Conservation (phyloP, 2,329 filamentous ascomycete genomes). For the Penicillium sp. region DNA sequence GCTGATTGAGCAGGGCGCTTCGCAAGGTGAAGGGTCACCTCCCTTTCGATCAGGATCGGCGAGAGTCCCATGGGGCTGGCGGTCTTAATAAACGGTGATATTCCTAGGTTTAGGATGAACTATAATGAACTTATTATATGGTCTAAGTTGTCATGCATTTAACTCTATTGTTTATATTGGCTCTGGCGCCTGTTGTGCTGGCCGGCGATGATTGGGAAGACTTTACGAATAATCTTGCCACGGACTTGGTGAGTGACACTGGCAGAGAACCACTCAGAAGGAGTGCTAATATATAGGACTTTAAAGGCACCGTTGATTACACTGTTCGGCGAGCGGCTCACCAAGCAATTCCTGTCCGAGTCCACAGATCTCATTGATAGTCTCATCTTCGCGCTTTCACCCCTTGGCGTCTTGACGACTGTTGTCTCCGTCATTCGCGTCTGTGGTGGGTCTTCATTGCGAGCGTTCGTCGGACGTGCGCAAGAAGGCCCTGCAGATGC, state of each 20-base stretch:
- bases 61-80: neutral
- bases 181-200: conserved; percentile 17
- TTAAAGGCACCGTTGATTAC: conserved; percentile 33
- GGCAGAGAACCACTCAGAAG: neutral
- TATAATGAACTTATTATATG: neutral
- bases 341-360: conserved; percentile 48
- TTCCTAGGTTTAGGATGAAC: neutral
- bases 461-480: conserved; percentile 45
- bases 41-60: neutral
- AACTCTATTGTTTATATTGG: conserved; percentile 11
- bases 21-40: neutral
- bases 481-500: conserved; percentile 41
- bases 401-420: conserved; percentile 44
- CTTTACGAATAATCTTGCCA: conserved; percentile 38
- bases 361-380: conserved; percentile 41
- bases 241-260: conserved; percentile 32
- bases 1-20: neutral
- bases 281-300: neutral
- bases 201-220: conserved; percentile 34
- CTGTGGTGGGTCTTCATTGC: conserved; percentile 41
- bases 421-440: conserved; percentile 46
- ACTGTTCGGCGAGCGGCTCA: conserved; percentile 46
- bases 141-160: conserved; percentile 1
- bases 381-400: conserved; percentile 46
- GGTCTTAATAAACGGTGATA: neutral